Evolutionary conservation across 176 grass and related monocot genomes (phyloP), one percentile per base, ranked within the genome.

Genomic region (Panicum miliaceum): DNA sequence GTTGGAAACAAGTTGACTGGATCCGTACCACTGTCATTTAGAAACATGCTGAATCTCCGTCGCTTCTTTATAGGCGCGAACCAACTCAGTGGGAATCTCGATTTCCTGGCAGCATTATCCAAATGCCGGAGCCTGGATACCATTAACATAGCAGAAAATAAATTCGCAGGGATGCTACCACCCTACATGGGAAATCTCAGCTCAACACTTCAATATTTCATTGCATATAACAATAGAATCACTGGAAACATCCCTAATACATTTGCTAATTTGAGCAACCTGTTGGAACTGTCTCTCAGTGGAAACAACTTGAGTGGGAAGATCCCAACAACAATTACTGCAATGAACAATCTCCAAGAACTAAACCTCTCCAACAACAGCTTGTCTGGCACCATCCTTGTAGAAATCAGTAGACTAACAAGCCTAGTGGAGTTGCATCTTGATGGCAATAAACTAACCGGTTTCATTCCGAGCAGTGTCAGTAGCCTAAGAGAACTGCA

Each of bases 31-130:
- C 12, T 51, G 41, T 74, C 68, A 68, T 74, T 84, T 68, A 43
- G 81, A 7, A 89, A 75, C 5, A 80, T 89, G 27, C 9, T 68
- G 15, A 80, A 89, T 56, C 75, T 84, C 42, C 1, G 0, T 5
- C 2, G 5, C 56, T 53, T 76, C 34, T 83, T 0, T 25, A 0
- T 89, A 1, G 12, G 78, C 41, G 19, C 4, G 19, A 88, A 84
- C 81, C 66, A 66, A 18, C 81, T 88, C 19, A 73, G 68, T 32
- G 75, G 81, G 59, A 84, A 88, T 27, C 81, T 88, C 2, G 59
- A 88, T 16, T 88, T 88, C 68, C 37, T 88, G 7, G 76, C 25
- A 58, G 47, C 19, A 11, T 32, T 88, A 20, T 80, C 59, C 26
- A 66, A 74, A 4, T 88, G 67, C 58, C 74, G 68, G 48, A 74